Evolutionary conservation across 208 protist genomes (phyloP).

Genomic region (Acanthamoeba culbertsoni): DNA sequence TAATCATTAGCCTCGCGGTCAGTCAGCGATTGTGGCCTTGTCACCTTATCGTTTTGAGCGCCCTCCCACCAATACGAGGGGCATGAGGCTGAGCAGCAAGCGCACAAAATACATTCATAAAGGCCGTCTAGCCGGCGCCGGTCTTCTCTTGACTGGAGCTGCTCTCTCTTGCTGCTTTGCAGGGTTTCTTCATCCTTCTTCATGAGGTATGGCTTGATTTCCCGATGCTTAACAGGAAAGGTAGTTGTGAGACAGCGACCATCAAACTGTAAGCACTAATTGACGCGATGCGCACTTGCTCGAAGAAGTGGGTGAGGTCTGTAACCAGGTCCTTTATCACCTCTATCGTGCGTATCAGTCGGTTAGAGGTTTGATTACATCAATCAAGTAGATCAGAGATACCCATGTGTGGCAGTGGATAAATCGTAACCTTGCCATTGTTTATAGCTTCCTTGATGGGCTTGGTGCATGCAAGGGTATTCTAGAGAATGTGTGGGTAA

Average conservation of each 20-base stretch:
- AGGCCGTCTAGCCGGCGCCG: conserved; percentile 82
- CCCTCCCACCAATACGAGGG: conserved; percentile 89
- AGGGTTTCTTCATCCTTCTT: not conserved
- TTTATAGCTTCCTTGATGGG: conserved; percentile 66
- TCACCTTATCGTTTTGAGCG: conserved; percentile 70
- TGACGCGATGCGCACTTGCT: no score
- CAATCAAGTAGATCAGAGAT: conserved; percentile 2
- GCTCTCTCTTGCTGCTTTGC: conserved; percentile 61
- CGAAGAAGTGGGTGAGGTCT: conserved; percentile 87
- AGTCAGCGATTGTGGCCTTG: not conserved
- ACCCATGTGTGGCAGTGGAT: conserved; percentile 86
- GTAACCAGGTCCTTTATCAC: conserved; percentile 87
- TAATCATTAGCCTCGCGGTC: not conserved
- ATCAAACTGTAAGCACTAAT: no score
- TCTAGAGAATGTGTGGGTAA: no score
- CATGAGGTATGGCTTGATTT: conserved; percentile 84
- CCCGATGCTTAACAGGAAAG: conserved; percentile 85
- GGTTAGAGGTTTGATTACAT: no score
- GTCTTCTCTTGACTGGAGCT: conserved; percentile 77
- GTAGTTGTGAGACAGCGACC: no score
- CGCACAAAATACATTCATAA: conserved; percentile 91
- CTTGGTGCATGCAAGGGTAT: conserved; percentile 85
- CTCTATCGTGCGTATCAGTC: no score
- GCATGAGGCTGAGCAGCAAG: conserved; percentile 89
- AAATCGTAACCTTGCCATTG: conserved; percentile 77